phyloP scores from a whole-genome alignment of 495 filamentous ascomycete species.

The Penicillium cosmopolitanum region DNA sequence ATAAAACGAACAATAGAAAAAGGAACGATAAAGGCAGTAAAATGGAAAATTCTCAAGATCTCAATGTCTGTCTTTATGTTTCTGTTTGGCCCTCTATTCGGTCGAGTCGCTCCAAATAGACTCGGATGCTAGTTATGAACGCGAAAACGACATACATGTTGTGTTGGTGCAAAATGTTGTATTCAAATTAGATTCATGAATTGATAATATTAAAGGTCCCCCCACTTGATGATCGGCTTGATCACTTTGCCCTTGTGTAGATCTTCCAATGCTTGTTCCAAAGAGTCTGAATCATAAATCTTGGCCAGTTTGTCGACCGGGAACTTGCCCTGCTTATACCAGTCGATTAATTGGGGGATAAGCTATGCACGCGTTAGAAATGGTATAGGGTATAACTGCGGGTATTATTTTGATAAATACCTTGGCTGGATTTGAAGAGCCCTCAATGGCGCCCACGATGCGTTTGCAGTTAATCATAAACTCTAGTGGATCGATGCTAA shows the following conservation, averaged over 20 bases:
- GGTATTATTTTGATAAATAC: slow-evolving; percentile 11
- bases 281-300: slow-evolving; percentile 31
- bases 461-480: slow-evolving; percentile 32
- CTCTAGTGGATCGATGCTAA: slow-evolving; percentile 31
- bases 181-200: no score
- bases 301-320: slow-evolving; percentile 42
- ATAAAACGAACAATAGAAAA: no score
- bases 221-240: slow-evolving; percentile 29
- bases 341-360: slow-evolving; percentile 4
- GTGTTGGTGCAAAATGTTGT: no score
- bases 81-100: no score
- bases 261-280: slow-evolving; percentile 39
- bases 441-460: slow-evolving; percentile 38
- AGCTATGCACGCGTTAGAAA: slow-evolving; percentile 2
- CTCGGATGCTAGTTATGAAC: no score
- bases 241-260: slow-evolving; percentile 37
- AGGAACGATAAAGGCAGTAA: no score
- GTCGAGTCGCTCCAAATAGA: no score
- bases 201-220: slow-evolving; percentile 3
- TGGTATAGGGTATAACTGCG: no score
- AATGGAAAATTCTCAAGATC: no score
- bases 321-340: slow-evolving; percentile 46
- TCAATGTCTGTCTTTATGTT: no score
- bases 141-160: no score
- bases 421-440: slow-evolving; percentile 26